Conservation (phyloP, 1,284 basidiomycete species). For the Mycosarcoma maydis region DNA sequence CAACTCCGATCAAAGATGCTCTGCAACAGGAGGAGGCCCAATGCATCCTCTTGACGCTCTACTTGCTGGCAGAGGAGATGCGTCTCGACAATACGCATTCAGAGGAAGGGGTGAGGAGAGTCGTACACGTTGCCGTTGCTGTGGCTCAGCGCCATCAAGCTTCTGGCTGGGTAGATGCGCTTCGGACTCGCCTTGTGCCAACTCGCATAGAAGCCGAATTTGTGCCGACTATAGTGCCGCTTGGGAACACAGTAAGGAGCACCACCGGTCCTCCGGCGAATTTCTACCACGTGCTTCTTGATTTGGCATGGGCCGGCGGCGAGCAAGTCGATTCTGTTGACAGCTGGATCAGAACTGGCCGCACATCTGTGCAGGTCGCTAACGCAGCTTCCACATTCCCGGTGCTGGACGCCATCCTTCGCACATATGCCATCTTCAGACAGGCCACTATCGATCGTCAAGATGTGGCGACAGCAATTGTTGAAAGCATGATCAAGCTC, state of each 20-base stretch:
- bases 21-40: conserved; percentile 8
- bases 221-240: too few relatives aligned
- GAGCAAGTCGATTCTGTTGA: neutral
- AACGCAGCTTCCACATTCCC: conserved; percentile 10
- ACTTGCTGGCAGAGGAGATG: conserved; percentile 51
- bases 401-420: conserved; percentile 12
- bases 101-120: neutral
- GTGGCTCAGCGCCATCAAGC: conserved; percentile 1
- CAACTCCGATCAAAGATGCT: neutral
- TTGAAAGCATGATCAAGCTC: conserved; percentile 73
- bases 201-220: neutral
- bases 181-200: conserved; percentile 5
- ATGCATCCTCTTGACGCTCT: conserved; percentile 20
- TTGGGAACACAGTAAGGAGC: neutral
- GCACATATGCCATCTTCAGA: conserved; percentile 11
- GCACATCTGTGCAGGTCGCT: neutral
- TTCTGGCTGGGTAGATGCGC: conserved; percentile 12
- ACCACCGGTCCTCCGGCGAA: conserved; percentile 8
- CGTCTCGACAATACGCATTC: conserved; percentile 22
- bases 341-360: conserved; percentile 8
- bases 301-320: neutral
- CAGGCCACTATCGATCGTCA: neutral
- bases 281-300: conserved; percentile 15
- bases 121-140: conserved; percentile 1
- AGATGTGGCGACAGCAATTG: conserved; percentile 67